phyloP scores from a whole-genome alignment of 2,329 filamentous ascomycete genomes.

The Sphaerulina vaccinii region DNA sequence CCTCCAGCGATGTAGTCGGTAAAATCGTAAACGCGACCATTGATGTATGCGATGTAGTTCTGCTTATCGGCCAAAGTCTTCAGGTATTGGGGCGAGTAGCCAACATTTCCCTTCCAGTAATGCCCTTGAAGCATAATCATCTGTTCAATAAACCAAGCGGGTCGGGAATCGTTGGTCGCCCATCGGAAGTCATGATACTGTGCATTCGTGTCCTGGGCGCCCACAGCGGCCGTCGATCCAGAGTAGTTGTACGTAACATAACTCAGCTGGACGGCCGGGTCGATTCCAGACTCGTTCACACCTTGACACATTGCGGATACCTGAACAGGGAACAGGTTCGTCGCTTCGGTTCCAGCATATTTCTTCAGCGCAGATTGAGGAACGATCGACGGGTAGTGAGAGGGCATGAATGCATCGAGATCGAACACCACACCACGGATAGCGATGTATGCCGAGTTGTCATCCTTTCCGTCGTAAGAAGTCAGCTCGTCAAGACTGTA shows the following conservation, averaged over 20 bases:
- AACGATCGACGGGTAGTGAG: constrained; percentile 73
- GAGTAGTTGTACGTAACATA: constrained; percentile 76
- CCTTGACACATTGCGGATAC: constrained; percentile 89
- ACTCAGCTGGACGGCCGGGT: constrained; percentile 76
- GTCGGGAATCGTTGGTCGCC: constrained; percentile 75
- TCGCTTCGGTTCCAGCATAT: constrained; percentile 88
- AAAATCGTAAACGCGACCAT: constrained; percentile 81
- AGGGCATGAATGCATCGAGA: constrained; percentile 67
- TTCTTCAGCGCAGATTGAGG: constrained; percentile 64
- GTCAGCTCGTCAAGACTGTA: constrained; percentile 76
- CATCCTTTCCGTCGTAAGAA: constrained; percentile 68
- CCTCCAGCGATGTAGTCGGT: constrained; percentile 79
- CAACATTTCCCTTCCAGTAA: constrained; percentile 84
- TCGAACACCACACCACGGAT: constrained; percentile 91
- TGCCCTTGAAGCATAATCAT: constrained; percentile 73
- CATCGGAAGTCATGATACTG: constrained; percentile 91
- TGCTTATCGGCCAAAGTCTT: constrained; percentile 56
- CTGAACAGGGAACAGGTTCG: constrained; percentile 85
- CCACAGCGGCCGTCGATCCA: constrained; percentile 64
- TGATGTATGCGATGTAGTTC: constrained; percentile 72
- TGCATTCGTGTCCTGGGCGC: constrained; percentile 67
- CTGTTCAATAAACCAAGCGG: constrained; percentile 90
- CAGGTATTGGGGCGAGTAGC: constrained; percentile 77
- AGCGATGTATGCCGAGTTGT: constrained; percentile 66
- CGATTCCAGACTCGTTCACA: constrained; percentile 62